These are phyloP conservation scores for Clonostachys byssicola DNA, from an alignment of 2,329 filamentous ascomycete genomes.

Conservation along the genomic window DNA sequence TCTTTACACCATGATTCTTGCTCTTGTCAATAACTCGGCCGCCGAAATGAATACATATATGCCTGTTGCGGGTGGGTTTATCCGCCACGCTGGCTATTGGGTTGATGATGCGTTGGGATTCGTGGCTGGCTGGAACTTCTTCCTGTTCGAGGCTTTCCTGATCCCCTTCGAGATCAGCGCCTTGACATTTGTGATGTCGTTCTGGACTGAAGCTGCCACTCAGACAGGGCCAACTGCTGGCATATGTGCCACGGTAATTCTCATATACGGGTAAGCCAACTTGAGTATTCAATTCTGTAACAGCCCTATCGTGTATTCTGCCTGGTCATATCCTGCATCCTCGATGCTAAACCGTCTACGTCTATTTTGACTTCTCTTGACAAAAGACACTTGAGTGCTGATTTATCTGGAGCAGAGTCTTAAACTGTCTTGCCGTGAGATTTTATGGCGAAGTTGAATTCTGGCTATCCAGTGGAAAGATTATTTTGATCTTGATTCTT, in stretches of 20 bases:
- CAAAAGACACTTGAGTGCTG: conserved; percentile 6
- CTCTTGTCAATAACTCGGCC: conserved; percentile 54
- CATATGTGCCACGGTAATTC: conserved; percentile 35
- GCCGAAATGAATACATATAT: conserved; percentile 57
- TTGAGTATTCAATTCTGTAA: too few relatives aligned
- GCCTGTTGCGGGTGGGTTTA: conserved; percentile 54
- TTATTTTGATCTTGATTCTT: conserved; percentile 54
- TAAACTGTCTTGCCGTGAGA: conserved; percentile 35
- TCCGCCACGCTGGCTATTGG: conserved; percentile 53
- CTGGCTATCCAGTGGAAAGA: conserved; percentile 42
- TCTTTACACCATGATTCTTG: conserved; percentile 44
- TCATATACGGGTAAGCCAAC: conserved; percentile 23
- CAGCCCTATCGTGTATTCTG: too few relatives aligned
- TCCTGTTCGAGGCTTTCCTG: conserved; percentile 43
- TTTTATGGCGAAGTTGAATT: conserved; percentile 40
- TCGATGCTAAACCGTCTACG: background rate
- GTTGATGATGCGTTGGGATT: conserved; percentile 57
- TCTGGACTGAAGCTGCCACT: conserved; percentile 22
- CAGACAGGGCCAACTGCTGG: conserved; percentile 25
- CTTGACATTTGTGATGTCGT: conserved; percentile 28
- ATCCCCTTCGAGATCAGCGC: conserved; percentile 48
- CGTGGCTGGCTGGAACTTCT: conserved; percentile 44
- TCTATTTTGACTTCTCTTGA: too few relatives aligned
- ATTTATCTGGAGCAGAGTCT: conserved; percentile 3
- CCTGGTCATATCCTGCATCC: too few relatives aligned